These are phyloP conservation scores for Volvariella surrecta DNA, from an alignment of 1,284 basidiomycete genomes.

Conservation along the genomic window DNA sequence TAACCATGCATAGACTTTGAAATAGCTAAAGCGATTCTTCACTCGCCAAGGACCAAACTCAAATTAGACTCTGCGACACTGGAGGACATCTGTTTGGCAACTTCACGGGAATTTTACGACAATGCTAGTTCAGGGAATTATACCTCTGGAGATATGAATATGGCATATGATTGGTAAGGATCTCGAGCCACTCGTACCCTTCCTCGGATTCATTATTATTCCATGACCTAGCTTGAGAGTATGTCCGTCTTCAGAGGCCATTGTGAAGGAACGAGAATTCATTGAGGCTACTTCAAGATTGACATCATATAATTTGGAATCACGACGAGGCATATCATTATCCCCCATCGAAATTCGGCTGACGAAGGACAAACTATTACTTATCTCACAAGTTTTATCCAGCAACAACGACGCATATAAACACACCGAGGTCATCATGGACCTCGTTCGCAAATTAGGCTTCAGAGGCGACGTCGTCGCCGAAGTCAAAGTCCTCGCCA, in stretches of 20 bases:
- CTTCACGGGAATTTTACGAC: constrained; percentile 87
- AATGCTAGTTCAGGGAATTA: constrained; percentile 89
- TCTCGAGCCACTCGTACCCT: constrained; percentile 4
- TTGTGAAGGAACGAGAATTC: constrained; percentile 75
- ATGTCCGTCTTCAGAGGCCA: constrained; percentile 50
- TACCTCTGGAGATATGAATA: constrained; percentile 88
- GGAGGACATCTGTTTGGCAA: constrained; percentile 74
- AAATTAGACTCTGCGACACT: constrained; percentile 43
- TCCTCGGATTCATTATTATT: constrained; percentile 2
- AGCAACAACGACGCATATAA: constrained; percentile 81
- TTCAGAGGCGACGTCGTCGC: constrained; percentile 62
- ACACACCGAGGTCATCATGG: constrained; percentile 83
- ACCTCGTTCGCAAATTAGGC: constrained; percentile 82
- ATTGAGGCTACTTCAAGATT: constrained; percentile 91
- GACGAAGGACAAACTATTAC: constrained; percentile 75
- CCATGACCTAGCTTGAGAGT: constrained; percentile 62
- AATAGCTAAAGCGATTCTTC: constrained; percentile 64
- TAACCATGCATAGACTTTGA: constrained; percentile 63
- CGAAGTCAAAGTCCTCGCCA: constrained; percentile 75
- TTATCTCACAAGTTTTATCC: constrained; percentile 76
- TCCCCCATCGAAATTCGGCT: constrained; percentile 88
- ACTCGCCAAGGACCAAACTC: constrained; percentile 40
- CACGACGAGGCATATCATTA: constrained; percentile 67
- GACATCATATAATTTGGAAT: constrained; percentile 73
- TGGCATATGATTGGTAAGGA: constrained; percentile 89